phyloP scores from a whole-genome alignment of 1,284 basidiomycete genomes.

The Tylopilus sp. region DNA sequence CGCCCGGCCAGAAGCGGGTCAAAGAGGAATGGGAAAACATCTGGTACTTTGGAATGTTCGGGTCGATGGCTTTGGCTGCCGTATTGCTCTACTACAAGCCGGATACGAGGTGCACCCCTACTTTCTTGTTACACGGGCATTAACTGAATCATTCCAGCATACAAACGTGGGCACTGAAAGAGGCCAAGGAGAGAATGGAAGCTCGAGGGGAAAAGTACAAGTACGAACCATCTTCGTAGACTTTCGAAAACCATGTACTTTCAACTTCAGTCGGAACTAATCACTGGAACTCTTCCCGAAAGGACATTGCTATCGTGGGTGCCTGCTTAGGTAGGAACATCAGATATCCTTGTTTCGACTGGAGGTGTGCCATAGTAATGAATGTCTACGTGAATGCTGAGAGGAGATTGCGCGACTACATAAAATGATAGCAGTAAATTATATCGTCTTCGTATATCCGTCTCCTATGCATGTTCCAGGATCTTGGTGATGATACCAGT shows the following conservation, averaged over 20 bases:
- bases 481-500: constrained; percentile 90
- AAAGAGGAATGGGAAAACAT: constrained; percentile 87
- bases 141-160: constrained; percentile 50
- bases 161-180: constrained; percentile 85
- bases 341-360: too few relatives aligned
- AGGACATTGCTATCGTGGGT: too few relatives aligned
- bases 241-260: constrained; percentile 2
- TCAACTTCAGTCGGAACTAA: constrained; percentile 1
- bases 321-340: too few relatives aligned
- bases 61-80: constrained; percentile 75
- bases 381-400: constrained; percentile 23
- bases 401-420: constrained; percentile 25
- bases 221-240: constrained; percentile 57
- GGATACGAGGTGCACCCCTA: constrained; percentile 78
- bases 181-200: constrained; percentile 87
- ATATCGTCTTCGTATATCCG: constrained; percentile 11
- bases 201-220: constrained; percentile 82
- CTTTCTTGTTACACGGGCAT: not conserved
- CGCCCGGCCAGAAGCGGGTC: constrained; percentile 79
- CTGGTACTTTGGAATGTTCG: constrained; percentile 91
- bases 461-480: constrained; percentile 44
- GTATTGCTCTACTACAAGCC: constrained; percentile 92
- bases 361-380: not conserved
- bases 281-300: not conserved
- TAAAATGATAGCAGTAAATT: constrained; percentile 27